phyloP scores from a whole-genome alignment of 352 stramenopile species.

The Pythium phragmiticola region DNA sequence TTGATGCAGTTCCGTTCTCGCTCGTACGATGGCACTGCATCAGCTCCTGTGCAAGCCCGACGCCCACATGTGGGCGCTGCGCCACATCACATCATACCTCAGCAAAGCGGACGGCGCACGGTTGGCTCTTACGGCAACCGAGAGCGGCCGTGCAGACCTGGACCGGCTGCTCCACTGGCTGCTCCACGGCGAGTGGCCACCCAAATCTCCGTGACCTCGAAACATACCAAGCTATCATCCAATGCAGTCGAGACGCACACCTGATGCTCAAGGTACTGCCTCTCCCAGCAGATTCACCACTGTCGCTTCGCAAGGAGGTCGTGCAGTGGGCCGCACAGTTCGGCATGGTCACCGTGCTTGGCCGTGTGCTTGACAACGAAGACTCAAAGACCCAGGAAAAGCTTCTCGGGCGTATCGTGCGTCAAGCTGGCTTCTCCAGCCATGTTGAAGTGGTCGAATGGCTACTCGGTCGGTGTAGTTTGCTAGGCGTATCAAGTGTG shows the following conservation, averaged over 20 bases:
- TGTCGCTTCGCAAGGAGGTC: not conserved
- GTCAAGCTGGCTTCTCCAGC: not conserved
- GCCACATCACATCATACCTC: not conserved
- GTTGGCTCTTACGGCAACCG: not conserved
- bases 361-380: not conserved
- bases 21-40: not conserved
- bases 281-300: not conserved
- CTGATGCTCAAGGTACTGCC: conserved; percentile 1
- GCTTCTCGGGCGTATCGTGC: not conserved
- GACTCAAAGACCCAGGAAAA: not conserved
- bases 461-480: not conserved
- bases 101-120: not conserved
- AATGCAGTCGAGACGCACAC: not conserved
- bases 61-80: not conserved
- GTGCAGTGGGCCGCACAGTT: not conserved
- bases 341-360: not conserved
- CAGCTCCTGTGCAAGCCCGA: not conserved
- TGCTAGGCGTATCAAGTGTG: too few relatives aligned
- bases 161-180: not conserved
- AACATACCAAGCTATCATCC: not conserved
- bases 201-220: not conserved
- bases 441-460: not conserved
- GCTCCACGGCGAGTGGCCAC: not conserved
- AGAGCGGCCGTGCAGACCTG: conserved; percentile 1
- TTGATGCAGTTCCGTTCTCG: too few relatives aligned